Evolutionary conservation across 345 rosid species (phyloP).

Genomic region (Sonneratia caseolaris): DNA sequence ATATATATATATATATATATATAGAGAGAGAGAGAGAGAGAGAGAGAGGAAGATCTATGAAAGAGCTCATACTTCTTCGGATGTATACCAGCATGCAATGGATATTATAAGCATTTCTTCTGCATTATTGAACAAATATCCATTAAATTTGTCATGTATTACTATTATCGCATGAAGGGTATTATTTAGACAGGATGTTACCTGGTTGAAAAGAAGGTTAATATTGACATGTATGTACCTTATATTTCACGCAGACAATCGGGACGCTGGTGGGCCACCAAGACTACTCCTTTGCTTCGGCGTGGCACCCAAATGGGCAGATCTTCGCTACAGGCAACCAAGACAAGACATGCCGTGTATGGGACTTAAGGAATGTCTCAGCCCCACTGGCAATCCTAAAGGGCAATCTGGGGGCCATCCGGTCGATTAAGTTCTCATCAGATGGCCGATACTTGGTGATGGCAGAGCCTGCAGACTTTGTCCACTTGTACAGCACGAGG

Average conservation of each 20-base stretch:
- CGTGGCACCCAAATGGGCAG: conserved; percentile 56
- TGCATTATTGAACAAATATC: too few species aligned
- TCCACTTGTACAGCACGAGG: conserved; percentile 42
- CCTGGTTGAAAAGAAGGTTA: background rate
- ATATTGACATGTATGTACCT: background rate
- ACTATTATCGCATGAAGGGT: too few species aligned
- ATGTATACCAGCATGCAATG: too few species aligned
- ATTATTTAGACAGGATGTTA: background rate
- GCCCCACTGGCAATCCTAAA: conserved; percentile 30
- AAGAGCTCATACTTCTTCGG: too few species aligned
- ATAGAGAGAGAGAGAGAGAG: too few species aligned
- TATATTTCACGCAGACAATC: conserved; percentile 21
- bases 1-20: too few species aligned
- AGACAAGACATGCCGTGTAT: conserved; percentile 55
- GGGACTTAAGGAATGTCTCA: conserved; percentile 50
- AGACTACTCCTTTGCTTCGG: conserved; percentile 58
- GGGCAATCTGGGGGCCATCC: conserved; percentile 53
- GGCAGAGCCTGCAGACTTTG: conserved; percentile 63
- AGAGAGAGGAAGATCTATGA: too few species aligned
- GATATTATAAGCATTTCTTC: too few species aligned
- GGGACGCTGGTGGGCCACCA: conserved; percentile 35
- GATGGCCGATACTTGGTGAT: conserved; percentile 48
- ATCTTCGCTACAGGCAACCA: conserved; percentile 57
- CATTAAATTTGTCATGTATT: too few species aligned
- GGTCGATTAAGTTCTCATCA: conserved; percentile 43